These are phyloP conservation scores for Ceratocystis huliohia DNA, from an alignment of 2,329 filamentous ascomycete species.

Conservation along the genomic window DNA sequence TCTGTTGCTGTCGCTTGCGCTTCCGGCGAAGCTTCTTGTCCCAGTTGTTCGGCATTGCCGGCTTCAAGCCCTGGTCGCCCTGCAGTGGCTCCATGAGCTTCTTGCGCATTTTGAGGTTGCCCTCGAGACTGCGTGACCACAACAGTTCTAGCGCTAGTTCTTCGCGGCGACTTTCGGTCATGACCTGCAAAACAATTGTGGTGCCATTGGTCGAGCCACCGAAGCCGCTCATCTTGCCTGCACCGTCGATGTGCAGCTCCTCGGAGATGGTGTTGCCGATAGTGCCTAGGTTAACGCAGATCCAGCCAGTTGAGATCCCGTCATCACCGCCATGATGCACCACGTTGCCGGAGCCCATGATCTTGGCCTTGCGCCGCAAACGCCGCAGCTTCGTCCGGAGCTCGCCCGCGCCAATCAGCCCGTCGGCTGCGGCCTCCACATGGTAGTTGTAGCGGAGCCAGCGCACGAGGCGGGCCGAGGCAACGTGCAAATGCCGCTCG, in stretches of 20 bases:
- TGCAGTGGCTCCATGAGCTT: constrained; percentile 13
- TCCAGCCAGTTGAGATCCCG: constrained; percentile 85
- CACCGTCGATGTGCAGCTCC: constrained; percentile 34
- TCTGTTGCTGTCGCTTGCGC: constrained; percentile 17
- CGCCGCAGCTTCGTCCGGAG: constrained; percentile 75
- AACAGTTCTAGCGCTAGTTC: constrained; percentile 43
- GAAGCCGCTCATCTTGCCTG: constrained; percentile 62
- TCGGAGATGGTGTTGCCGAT: constrained; percentile 45
- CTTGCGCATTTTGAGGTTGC: constrained; percentile 27
- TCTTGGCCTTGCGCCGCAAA: constrained; percentile 66
- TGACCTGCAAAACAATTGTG: constrained; percentile 45
- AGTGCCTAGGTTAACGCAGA: constrained; percentile 78
- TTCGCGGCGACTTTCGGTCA: constrained; percentile 41
- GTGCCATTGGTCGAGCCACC: constrained; percentile 38
- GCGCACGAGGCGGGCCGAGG: constrained; percentile 75
- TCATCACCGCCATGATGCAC: constrained; percentile 57
- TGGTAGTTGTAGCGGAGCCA: constrained; percentile 66
- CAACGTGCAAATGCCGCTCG: constrained; percentile 84
- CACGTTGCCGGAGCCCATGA: constrained; percentile 62
- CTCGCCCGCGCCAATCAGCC: constrained; percentile 78
- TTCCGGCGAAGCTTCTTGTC: constrained; percentile 19
- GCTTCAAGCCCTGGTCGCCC: background rate
- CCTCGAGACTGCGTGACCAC: constrained; percentile 33
- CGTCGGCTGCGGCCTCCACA: constrained; percentile 68
- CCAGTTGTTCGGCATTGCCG: constrained; percentile 18